Base-by-base conservation (phyloP, 768 basidiomycete genomes). In the Roridomyces roridus region DNA sequence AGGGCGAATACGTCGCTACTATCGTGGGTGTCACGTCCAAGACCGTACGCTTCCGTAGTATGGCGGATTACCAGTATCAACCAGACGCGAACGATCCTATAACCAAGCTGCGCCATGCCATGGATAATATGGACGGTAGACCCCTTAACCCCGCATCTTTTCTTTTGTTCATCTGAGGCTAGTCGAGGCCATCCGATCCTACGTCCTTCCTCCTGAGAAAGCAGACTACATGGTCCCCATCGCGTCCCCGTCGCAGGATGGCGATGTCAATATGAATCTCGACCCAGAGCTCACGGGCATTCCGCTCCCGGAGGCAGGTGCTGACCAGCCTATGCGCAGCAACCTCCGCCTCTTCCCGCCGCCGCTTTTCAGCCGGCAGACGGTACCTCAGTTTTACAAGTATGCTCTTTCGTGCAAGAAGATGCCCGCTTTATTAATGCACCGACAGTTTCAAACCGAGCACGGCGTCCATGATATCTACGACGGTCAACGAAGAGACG, bases 61-160 rank as follows among this genome's bases (percentile, higher is more conserved):
- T 98, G 91, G 92, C 88, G 35, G 96, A 98, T 70, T 97, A 86
- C 69, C 95, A 97, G 71, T 97, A 87, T 71, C 83, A 87, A 57
- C 93, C 93, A 1, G 79, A 89, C 53, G 74, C 79, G 68, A 70
- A 84, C 14, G 94, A 96, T 65, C 86, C 89, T 3, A 74, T 93
- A 4, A 71, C 86, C 2, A 76, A 85, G 54, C 73, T 98, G 50
- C 86, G 92, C 5, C 63, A 78, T 12, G 84, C 92, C 0, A 88
- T 98, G 85, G 82, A 86, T 44, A 76, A 77, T 6, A 86, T 97
- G 81, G 89, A 98, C 62, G 90, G 96, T 96, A 50, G 82, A 55
- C 5, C n/a, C 9, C 10, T 14, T 15, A 25, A 12, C 9, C 37
- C 17, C 23, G 51, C 41, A 5, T 43, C 46, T 8, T 20, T 47